A percentile compares a stretch with the other conserved stretches of the same genome.
phyloP scores from a whole-genome alignment of 1,139 yeast species.

The Kodamaea plutei region DNA sequence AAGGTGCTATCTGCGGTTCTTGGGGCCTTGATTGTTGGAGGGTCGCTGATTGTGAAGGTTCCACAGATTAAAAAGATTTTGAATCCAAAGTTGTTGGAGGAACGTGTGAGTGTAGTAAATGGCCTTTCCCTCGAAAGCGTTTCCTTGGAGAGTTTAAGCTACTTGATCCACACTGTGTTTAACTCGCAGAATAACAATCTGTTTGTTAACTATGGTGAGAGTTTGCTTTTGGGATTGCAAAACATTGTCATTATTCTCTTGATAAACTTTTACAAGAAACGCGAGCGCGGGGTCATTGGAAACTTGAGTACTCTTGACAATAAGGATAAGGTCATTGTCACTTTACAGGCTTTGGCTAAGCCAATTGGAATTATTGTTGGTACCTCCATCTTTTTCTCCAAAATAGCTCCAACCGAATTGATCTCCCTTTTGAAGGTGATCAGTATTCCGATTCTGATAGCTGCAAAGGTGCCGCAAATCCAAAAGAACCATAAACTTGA shows the following conservation, averaged over 20 bases:
- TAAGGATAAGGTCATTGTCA: constrained; percentile 14
- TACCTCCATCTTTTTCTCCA: constrained; percentile 25
- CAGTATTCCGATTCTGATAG: constrained; percentile 50
- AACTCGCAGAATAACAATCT: constrained; percentile 33
- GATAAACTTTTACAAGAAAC: constrained; percentile 32
- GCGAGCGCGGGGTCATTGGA: constrained; percentile 18
- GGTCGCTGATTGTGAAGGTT: constrained; percentile 37
- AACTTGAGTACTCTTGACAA: constrained; percentile 10
- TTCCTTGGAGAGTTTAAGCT: constrained; percentile 35
- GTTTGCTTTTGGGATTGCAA: constrained; percentile 38
- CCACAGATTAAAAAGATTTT: constrained; percentile 42
- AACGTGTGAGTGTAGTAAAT: constrained; percentile 30
- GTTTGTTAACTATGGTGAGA: constrained; percentile 43
- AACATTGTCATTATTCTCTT: constrained; percentile 36
- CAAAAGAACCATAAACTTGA: constrained; percentile 40
- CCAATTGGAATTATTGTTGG: constrained; percentile 31
- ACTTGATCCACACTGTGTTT: constrained; percentile 40
- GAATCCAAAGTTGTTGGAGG: constrained; percentile 24
- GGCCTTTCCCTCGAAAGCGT: constrained; percentile 39
- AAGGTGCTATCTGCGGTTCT: constrained; percentile 32
- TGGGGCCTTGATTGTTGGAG: constrained; percentile 37
- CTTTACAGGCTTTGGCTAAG: constrained; percentile 9
- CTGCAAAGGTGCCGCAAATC: constrained; percentile 57
- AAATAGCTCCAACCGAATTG: constrained; percentile 29
- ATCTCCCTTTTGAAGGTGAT: constrained; percentile 41